phyloP scores from a whole-genome alignment of 2,329 filamentous ascomycete genomes.

The Fusarium nygamai region DNA sequence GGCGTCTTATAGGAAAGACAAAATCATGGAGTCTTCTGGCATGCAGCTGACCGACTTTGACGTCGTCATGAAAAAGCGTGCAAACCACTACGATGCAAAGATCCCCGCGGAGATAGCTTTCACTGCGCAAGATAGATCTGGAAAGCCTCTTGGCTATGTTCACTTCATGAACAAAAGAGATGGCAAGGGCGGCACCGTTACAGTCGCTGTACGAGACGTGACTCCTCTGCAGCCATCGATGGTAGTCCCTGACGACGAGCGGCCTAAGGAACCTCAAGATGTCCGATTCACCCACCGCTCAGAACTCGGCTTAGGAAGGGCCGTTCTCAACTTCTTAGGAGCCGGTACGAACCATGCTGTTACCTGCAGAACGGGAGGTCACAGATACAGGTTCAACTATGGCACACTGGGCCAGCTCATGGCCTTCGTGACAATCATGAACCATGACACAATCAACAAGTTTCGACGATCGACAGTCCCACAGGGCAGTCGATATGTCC shows the following conservation, averaged over 20 bases:
- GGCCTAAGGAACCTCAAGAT: constrained; percentile 38
- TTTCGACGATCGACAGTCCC: background rate
- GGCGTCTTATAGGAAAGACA: constrained; percentile 39
- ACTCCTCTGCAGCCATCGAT: constrained; percentile 45
- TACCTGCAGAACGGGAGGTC: constrained; percentile 39
- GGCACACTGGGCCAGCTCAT: constrained; percentile 37
- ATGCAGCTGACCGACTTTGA: constrained; percentile 36
- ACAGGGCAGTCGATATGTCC: background rate
- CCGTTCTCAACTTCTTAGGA: constrained; percentile 45
- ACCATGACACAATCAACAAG: background rate
- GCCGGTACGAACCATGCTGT: constrained; percentile 41
- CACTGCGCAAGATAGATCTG: constrained; percentile 20
- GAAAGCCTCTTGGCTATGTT: constrained; percentile 45
- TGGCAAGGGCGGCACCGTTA: constrained; percentile 33
- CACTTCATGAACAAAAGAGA: constrained; percentile 28
- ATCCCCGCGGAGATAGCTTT: constrained; percentile 43
- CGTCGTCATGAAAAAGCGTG: constrained; percentile 33
- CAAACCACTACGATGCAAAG: background rate
- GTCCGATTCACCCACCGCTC: constrained; percentile 40
- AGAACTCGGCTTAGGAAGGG: constrained; percentile 47
- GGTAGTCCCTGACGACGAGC: constrained; percentile 40
- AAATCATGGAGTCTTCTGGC: constrained; percentile 40
- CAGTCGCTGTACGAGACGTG: constrained; percentile 44
- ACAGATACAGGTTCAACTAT: constrained; percentile 47
- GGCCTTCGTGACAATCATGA: constrained; percentile 19